Base-by-base conservation (phyloP, 441 rosid species). In the Bruguiera hainesii region DNA sequence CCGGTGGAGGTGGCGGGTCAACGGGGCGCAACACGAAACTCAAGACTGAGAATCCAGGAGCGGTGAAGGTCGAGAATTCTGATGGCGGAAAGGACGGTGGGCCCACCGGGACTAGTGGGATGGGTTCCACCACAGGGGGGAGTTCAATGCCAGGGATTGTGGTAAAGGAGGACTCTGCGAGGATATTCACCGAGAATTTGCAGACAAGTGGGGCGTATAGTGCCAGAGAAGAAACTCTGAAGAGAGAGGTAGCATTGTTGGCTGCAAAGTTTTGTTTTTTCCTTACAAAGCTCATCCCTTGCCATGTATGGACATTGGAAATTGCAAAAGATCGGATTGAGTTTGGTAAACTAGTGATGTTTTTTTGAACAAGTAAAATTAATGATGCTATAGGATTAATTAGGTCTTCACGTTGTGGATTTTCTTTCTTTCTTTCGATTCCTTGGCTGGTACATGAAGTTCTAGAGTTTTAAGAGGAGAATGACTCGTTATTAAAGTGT, bases 191-290 rank as follows among this genome's bases (percentile, higher is more conserved):
- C 0, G 99, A 93, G 76, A 90, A 93, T 82, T 67, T 90, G 60
- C 99, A 96, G 89, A 89, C 97, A 6, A 89, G 96, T 63, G 98
- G 99, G 5, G 99, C 99, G 74, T 96, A 96, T 76, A 88, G 90
- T 71, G 96, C 97, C 1, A 84, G 99, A 81, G 99, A 96, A 81
- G 99, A 93, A 79, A 75, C 74, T 76, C 80, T 96, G 80, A 96
- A 87, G 75, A 79, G 87, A 83, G 99, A 96, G 89, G 99, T 86
- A 63, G 52, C 21, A 5, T 42, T 42, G 18, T 42, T 42, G 48
- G 48, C 13, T 42, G 42, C 42, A 8, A 8, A 8, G 42, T 35
- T 35, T 35, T 35, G 42, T 35, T 35, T 11, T 35, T 35, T 35
- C 42, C 42, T 35, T 35, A 35, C 42, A 35, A 35, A 35, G 10